Conservation (phyloP, 495 filamentous ascomycete genomes). For the Tuber calosporum region DNA sequence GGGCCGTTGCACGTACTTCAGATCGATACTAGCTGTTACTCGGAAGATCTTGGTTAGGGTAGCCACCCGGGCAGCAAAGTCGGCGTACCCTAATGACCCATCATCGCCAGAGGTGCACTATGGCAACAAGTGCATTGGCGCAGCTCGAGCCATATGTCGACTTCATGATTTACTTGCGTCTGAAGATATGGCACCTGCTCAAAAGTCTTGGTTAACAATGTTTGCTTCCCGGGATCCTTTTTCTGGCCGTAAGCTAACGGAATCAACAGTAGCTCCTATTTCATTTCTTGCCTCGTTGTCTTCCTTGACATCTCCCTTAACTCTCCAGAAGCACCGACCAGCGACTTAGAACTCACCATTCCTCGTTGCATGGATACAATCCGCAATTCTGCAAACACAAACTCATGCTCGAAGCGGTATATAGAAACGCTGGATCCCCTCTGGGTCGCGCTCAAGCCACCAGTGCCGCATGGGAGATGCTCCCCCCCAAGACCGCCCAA, state of each 20-base stretch:
- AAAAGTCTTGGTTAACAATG: constrained; percentile 35
- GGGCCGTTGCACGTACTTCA: constrained; percentile 29
- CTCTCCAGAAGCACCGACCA: constrained; percentile 16
- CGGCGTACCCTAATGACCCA: constrained; percentile 22
- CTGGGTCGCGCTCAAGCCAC: constrained; percentile 30
- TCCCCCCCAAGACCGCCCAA: constrained; percentile 5
- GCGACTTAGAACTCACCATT: constrained; percentile 28
- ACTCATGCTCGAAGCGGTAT: constrained; percentile 25
- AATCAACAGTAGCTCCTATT: constrained; percentile 29
- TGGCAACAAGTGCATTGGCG: constrained; percentile 33
- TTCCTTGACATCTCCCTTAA: constrained; percentile 33
- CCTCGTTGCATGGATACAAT: constrained; percentile 27
- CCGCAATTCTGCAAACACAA: constrained; percentile 15
- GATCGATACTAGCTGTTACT: constrained; percentile 29
- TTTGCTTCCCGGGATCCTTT: constrained; percentile 6
- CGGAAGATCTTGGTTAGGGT: constrained; percentile 29
- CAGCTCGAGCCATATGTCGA: constrained; percentile 28
- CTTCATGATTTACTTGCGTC: constrained; percentile 24
- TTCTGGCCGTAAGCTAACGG: constrained; percentile 7
- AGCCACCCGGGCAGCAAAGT: constrained; percentile 30
- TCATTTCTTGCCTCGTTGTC: constrained; percentile 28
- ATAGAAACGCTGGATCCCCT: constrained; percentile 31
- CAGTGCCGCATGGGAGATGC: constrained; percentile 8
- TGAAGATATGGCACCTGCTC: constrained; percentile 17
- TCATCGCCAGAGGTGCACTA: constrained; percentile 27